phyloP scores from a whole-genome alignment of 495 filamentous ascomycete genomes.

The Rhypophila decipiens region DNA sequence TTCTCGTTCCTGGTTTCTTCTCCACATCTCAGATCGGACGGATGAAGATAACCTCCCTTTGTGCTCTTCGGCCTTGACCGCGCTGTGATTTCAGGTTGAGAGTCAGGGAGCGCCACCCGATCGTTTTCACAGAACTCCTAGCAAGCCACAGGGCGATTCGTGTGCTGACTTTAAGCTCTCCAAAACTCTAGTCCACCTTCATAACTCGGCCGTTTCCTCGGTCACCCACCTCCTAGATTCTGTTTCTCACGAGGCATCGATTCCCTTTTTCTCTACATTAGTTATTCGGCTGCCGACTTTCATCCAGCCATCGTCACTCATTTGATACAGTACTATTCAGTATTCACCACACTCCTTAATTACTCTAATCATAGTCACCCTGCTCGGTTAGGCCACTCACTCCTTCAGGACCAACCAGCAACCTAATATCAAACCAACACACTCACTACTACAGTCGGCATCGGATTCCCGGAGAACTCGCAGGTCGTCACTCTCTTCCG shows the following conservation, averaged over 20 bases:
- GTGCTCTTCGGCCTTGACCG: background rate
- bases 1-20: conserved; percentile 14
- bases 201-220: conserved; percentile 34
- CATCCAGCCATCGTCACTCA: conserved; percentile 45
- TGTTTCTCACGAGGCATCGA: conserved; percentile 21
- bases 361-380: conserved; percentile 43
- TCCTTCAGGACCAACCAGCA: conserved; percentile 37
- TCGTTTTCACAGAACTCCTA: background rate
- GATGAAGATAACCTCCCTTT: conserved; percentile 6
- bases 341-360: conserved; percentile 51
- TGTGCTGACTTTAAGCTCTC: conserved; percentile 14
- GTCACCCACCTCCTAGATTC: conserved; percentile 25
- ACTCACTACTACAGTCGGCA: conserved; percentile 1
- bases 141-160: conserved; percentile 1
- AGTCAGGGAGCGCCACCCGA: conserved; percentile 1
- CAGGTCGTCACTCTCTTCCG: conserved; percentile 34
- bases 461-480: conserved; percentile 48
- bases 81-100: background rate
- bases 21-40: conserved; percentile 10
- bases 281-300: conserved; percentile 28
- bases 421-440: conserved; percentile 17
- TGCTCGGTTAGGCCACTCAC: conserved; percentile 36
- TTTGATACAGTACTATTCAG: conserved; percentile 32
- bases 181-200: conserved; percentile 23
- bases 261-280: conserved; percentile 17